Evolutionary conservation across 306 rosid species (phyloP), one percentile per base, ranked within the genome.

Genomic region (Abrus precatorius): DNA sequence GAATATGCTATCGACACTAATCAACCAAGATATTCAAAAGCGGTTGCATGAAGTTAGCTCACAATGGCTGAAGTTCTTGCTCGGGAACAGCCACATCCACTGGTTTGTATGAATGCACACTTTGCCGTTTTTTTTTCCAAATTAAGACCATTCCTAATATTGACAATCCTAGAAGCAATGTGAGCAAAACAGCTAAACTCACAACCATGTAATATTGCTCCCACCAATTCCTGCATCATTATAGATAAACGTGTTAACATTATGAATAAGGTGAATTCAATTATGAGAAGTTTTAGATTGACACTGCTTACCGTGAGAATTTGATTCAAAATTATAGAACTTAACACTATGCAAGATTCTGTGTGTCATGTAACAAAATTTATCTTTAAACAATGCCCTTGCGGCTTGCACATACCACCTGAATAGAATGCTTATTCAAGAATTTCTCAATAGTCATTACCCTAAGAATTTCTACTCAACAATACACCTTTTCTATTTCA

Each of bases 31-130:
- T 74, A 74, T 53, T 75, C 54, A 75, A 75, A 76, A 78, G 77
- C 66, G 70, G 32, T 69, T n/a, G 59, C 82, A 64, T 34, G 55
- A 36, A 8, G 52, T 50, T 45, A 6, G 86, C 87, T 93, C 87
- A 91, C 36, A 95, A 72, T 13, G 97, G 94, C 87, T 90, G 98
- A 44, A 95, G 99, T 79, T 95, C 99, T 82, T 90, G 95, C 90
- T 95, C 99, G 0, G 94, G 89, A 75, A 61, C 84, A 61, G 75
- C 87, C 49, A 1, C 91, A 84, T 87, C 55, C 40, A 95, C 97
- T 9, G 96, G 97, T 88, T 89, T 90, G 85, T 95, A 95, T 10
- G 90, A 54, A 76, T 82, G 86, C 69, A 48, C 5, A 3, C 80
- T 66, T 79, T 82, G 87, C 72, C 83, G 92, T 71, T 87, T 85